A percentile compares a stretch with the other conserved stretches of the same genome.
These are phyloP conservation scores for Lentithecium fluviatile DNA, from an alignment of 495 filamentous ascomycete genomes.

Conservation along the genomic window DNA sequence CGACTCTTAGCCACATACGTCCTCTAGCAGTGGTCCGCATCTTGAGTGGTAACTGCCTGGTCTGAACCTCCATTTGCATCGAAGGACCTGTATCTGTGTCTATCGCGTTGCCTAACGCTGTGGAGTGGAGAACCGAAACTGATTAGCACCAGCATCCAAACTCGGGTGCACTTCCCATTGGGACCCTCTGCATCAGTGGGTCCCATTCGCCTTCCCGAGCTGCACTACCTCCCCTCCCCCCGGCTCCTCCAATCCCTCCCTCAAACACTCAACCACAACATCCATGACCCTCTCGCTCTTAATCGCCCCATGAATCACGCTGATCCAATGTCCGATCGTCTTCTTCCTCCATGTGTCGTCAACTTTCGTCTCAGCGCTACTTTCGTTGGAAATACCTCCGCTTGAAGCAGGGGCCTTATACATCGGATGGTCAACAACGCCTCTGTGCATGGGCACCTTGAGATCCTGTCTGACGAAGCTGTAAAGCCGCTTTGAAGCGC, in stretches of 20 bases:
- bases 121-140: no score
- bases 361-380: background rate
- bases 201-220: no score
- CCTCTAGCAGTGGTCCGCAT: no score
- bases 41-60: no score
- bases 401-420: background rate
- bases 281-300: constrained; percentile 13
- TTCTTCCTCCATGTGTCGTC: constrained; percentile 8
- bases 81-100: no score
- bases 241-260: background rate
- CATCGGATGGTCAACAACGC: constrained; percentile 13
- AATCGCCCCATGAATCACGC: constrained; percentile 16
- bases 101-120: no score
- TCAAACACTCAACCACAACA: constrained; percentile 14
- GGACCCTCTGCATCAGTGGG: no score
- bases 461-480: constrained; percentile 15
- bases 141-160: no score
- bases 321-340: constrained; percentile 13
- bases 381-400: background rate
- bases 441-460: constrained; percentile 14
- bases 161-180: no score
- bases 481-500: constrained; percentile 1
- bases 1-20: no score
- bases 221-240: no score
- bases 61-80: no score